A percentile compares a stretch with the other conserved stretches of the same genome.
Evolutionary conservation across 306 rosid genomes (phyloP).

Genomic region (Abrus pulchellus): DNA sequence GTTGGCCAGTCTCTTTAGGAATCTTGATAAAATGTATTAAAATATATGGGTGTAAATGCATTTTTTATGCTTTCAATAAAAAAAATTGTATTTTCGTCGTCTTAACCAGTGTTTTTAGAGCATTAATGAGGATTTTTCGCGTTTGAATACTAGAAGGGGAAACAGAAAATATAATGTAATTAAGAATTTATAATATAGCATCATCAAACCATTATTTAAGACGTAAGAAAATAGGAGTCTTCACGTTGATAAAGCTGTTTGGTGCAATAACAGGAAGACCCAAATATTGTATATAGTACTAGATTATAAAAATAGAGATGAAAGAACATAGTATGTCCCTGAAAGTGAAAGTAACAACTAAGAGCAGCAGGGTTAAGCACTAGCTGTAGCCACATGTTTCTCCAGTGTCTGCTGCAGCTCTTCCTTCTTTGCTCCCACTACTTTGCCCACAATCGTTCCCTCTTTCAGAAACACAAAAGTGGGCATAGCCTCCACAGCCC

Average conservation of each 20-base stretch:
- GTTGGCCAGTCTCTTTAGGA: too few species aligned
- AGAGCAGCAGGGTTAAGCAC: constrained; percentile 55
- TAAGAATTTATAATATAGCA: constrained; percentile 1
- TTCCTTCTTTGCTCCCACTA: constrained; percentile 92
- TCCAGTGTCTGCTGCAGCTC: constrained; percentile 73
- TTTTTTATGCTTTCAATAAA: too few species aligned
- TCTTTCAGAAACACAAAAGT: constrained; percentile 91
- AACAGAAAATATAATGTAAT: constrained; percentile 1
- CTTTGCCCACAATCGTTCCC: constrained; percentile 78
- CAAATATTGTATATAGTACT: not conserved
- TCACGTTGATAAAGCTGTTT: constrained; percentile 18
- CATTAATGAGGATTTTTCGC: too few species aligned
- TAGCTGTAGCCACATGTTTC: constrained; percentile 60
- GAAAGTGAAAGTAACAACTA: constrained; percentile 15
- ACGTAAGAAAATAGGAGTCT: constrained; percentile 17
- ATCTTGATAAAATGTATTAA: too few species aligned
- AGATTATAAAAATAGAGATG: constrained; percentile 29
- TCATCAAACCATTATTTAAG: constrained; percentile 33
- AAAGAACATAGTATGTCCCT: constrained; percentile 6
- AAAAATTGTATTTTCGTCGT: too few species aligned
- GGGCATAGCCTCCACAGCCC: constrained; percentile 99
- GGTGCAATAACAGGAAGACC: constrained; percentile 33
- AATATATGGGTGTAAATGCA: too few species aligned
- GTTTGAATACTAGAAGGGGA: not conserved
- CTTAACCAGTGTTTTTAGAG: too few species aligned